Evolutionary conservation across 352 stramenopile species (phyloP).

Genomic region (Plasmopara muralis): DNA sequence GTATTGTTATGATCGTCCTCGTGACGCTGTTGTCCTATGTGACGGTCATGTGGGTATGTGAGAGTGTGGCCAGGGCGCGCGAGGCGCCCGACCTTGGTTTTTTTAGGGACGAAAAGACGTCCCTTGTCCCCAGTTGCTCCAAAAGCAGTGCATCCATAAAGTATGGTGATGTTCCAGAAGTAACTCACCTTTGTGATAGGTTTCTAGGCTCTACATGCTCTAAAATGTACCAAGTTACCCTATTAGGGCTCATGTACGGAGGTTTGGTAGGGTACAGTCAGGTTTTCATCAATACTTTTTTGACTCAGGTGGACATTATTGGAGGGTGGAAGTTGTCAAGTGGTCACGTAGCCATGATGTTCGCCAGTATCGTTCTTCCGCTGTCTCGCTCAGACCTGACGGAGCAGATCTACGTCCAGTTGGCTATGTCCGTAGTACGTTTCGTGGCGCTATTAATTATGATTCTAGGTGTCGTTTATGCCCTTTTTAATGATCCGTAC

Average conservation of each 20-base stretch:
- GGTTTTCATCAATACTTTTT: slow-evolving; percentile 85
- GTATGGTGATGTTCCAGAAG: slow-evolving; percentile 66
- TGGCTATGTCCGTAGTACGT: slow-evolving; percentile 80
- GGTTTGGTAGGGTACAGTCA: slow-evolving; percentile 86
- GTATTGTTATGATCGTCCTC: slow-evolving; percentile 65
- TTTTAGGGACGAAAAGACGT: slow-evolving; percentile 22
- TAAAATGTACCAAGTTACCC: slow-evolving; percentile 74
- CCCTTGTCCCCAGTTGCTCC: slow-evolving; percentile 9
- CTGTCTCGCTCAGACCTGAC: slow-evolving; percentile 84
- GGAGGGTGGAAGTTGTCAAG: slow-evolving; percentile 44
- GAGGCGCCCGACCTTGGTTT: slow-evolving; percentile 27
- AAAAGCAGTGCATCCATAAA: slow-evolving; percentile 11
- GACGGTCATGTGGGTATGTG: slow-evolving; percentile 88
- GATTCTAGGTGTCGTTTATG: slow-evolving; percentile 73
- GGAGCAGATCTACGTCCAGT: slow-evolving; percentile 86
- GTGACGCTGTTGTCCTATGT: slow-evolving; percentile 80
- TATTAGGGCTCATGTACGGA: slow-evolving; percentile 87
- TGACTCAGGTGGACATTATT: slow-evolving; percentile 60
- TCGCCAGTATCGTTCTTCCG: slow-evolving; percentile 81
- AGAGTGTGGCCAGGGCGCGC: slow-evolving; percentile 55
- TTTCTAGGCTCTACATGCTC: slow-evolving; percentile 62
- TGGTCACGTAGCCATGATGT: slow-evolving; percentile 57
- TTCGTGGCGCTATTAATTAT: slow-evolving; percentile 87
- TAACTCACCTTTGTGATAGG: slow-evolving; percentile 70
- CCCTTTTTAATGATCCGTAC: slow-evolving; percentile 60